Evolutionary conservation across 2,329 filamentous ascomycete species (phyloP).

Genomic region (Pseudogymnoascus sp.): DNA sequence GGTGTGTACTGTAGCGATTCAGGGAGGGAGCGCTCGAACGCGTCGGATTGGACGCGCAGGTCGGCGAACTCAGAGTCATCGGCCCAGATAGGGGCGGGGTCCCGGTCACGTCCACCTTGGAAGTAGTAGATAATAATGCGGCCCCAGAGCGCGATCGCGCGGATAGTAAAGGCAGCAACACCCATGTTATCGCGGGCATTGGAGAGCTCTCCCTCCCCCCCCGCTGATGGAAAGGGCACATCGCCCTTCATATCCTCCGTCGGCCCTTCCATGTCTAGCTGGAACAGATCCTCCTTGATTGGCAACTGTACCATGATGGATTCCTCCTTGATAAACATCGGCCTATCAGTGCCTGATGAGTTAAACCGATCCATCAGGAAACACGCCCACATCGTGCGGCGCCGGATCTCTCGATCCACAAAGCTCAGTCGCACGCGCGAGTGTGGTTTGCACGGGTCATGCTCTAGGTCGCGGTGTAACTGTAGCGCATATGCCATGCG

Average conservation of each 20-base stretch:
- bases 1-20: constrained; percentile 61
- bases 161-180: constrained; percentile 82
- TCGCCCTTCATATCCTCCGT: constrained; percentile 76
- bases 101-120: constrained; percentile 73
- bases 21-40: constrained; percentile 62
- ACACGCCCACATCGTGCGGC: constrained; percentile 96
- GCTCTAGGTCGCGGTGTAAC: constrained; percentile 81
- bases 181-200: constrained; percentile 82
- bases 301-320: constrained; percentile 83
- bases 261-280: constrained; percentile 79
- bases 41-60: constrained; percentile 62
- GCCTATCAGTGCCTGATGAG: constrained; percentile 86
- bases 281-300: constrained; percentile 81
- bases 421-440: constrained; percentile 65
- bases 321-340: constrained; percentile 83
- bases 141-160: constrained; percentile 80
- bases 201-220: constrained; percentile 54
- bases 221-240: constrained; percentile 51
- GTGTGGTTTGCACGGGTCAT: constrained; percentile 53
- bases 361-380: constrained; percentile 97
- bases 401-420: constrained; percentile 83
- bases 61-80: constrained; percentile 65
- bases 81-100: constrained; percentile 72
- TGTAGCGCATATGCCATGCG: constrained; percentile 96
- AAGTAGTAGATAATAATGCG: constrained; percentile 84